Percentiles rank a stretch among this genome's conserved stretches.
phyloP scores from a whole-genome alignment of 768 basidiomycete species.

The Sarcodon aspratus region DNA sequence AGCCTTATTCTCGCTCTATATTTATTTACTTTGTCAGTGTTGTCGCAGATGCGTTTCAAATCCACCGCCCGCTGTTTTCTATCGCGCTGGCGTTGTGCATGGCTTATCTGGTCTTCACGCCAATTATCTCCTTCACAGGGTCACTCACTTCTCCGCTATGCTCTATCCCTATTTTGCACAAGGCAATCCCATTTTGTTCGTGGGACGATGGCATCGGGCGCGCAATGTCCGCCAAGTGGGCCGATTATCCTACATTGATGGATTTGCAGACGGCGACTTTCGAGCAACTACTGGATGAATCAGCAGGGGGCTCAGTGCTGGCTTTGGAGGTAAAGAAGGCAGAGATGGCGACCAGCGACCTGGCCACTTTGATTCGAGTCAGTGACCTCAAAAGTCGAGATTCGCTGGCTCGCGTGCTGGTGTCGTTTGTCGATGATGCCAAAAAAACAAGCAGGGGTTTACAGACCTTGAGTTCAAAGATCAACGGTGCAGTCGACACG shows the following conservation, averaged over 20 bases:
- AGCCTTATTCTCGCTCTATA: slow-evolving; percentile 13
- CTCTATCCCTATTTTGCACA: slow-evolving; percentile 46
- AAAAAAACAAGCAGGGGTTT: slow-evolving; percentile 47
- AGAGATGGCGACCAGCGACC: slow-evolving; percentile 65
- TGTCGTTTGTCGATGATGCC: slow-evolving; percentile 48
- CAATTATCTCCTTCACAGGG: slow-evolving; percentile 31
- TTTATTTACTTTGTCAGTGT: slow-evolving; percentile 36
- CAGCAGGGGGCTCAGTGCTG: slow-evolving; percentile 45
- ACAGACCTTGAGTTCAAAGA: slow-evolving; percentile 50
- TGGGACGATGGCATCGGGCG: slow-evolving; percentile 4
- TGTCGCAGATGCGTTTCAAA: slow-evolving; percentile 29
- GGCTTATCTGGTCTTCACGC: slow-evolving; percentile 31
- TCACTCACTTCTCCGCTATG: slow-evolving; percentile 47
- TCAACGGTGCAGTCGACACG: slow-evolving; percentile 70
- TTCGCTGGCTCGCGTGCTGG: slow-evolving; percentile 37
- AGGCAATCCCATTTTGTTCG: slow-evolving; percentile 29
- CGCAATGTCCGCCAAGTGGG: slow-evolving; percentile 24
- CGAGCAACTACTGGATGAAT: slow-evolving; percentile 49
- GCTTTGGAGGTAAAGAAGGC: slow-evolving; percentile 64
- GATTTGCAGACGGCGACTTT: slow-evolving; percentile 51
- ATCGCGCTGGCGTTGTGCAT: slow-evolving; percentile 40
- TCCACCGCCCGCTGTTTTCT: slow-evolving; percentile 46
- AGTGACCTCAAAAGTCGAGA: slow-evolving; percentile 56
- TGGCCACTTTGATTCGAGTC: slow-evolving; percentile 47
- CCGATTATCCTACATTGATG: slow-evolving; percentile 52